Evolutionary conservation across 2,329 filamentous ascomycete species (phyloP), one percentile per base, ranked within the genome.

Genomic region (Myrmaecium sp.): DNA sequence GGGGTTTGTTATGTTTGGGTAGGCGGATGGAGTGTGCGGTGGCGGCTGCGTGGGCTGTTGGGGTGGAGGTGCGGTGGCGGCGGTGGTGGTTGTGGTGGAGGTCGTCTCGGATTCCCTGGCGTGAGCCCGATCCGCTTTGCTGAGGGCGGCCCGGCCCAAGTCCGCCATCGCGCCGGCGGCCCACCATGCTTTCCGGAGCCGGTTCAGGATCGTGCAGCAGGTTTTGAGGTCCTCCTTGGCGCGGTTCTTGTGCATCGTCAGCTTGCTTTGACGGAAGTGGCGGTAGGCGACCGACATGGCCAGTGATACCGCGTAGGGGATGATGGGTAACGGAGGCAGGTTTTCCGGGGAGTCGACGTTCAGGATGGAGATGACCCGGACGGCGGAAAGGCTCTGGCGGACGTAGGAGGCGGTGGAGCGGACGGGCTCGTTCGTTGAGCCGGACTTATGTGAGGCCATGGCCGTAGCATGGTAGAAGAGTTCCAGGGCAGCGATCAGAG

Each of bases 261-360:
- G 44, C 26, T 54, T 60, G 30, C 60, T 59, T 26, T 60, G 58
- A 14, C 66, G 62, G 23, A 66, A 57, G 30, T 67, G 60, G 10
- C 65, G 60, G 36, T 70, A 69, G 3, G 64, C 60, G 2, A 69
- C 64, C 3, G 61, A 61, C 32, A 69, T 53, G 3, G 64, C 62
- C 5, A 70, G 49, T 1, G 62, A 58, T 11, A 69, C 52, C 4
- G 64, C 60, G 35, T 69, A 70, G 3, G 65, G 63, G 9, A 69
- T 52, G 4, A 69, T 51, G 2, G 66, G 65, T 4, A 69, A 44
- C 1, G 63, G 62, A 14, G 64, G 55, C 1, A 69, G 46, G 8
- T 51, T 39, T 17, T 54, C 44, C 5, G 55, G 49, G 11, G 55
- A 51, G 38, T 62, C 55, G 16, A 54, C 49, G 8, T 54, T 54